Conservation (phyloP, 2,329 filamentous ascomycete genomes). For the Alternaria burnsii region DNA sequence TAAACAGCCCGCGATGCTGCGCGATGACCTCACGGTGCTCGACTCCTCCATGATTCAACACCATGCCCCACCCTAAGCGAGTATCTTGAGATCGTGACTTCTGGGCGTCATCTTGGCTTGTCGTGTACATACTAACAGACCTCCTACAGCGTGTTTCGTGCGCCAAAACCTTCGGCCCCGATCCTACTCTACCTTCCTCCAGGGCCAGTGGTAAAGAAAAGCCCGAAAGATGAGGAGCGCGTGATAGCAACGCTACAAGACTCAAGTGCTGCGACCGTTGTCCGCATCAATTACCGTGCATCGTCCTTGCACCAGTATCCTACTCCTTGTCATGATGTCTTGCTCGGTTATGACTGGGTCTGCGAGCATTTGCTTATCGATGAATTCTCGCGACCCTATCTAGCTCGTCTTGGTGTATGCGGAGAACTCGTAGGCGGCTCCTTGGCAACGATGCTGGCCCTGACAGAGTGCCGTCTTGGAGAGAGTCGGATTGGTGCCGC, state of each 20-base stretch:
- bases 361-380: slow-evolving; percentile 47
- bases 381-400: slow-evolving; percentile 27
- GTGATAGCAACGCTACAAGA: slow-evolving; percentile 48
- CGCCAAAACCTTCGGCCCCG: slow-evolving; percentile 38
- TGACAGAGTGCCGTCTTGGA: slow-evolving; percentile 59
- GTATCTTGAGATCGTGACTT: not conserved
- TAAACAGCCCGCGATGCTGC: slow-evolving; percentile 2
- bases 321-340: slow-evolving; percentile 58
- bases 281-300: slow-evolving; percentile 57
- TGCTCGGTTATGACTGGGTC: slow-evolving; percentile 59
- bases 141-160: slow-evolving; percentile 45
- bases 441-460: slow-evolving; percentile 58
- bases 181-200: slow-evolving; percentile 56
- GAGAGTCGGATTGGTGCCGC: slow-evolving; percentile 54
- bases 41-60: not conserved
- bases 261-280: slow-evolving; percentile 52
- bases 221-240: slow-evolving; percentile 38
- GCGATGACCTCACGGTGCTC: slow-evolving; percentile 15
- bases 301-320: slow-evolving; percentile 52
- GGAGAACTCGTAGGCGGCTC: slow-evolving; percentile 60
- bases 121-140: slow-evolving; percentile 14
- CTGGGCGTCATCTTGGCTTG: not conserved
- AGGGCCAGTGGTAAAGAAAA: slow-evolving; percentile 48
- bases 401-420: slow-evolving; percentile 54
- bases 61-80: slow-evolving; percentile 7